Base-by-base conservation (phyloP, 768 basidiomycete species). In the Brasilioporus rufonigricans region DNA sequence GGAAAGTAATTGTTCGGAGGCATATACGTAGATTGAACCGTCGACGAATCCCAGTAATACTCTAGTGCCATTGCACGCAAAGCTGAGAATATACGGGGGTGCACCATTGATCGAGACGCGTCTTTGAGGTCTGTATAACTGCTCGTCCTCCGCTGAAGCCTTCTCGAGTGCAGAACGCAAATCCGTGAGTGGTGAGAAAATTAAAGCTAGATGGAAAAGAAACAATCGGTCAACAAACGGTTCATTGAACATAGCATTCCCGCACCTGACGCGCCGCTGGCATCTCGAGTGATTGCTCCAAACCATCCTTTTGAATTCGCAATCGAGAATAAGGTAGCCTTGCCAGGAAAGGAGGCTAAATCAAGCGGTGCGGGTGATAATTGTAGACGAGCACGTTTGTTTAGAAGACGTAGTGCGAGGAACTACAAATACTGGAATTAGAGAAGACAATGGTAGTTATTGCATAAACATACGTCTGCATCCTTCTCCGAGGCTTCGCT, bases 221-320 rank as follows among this genome's bases (percentile, higher is more conserved):
- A 44, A 31, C 5, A 6, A 24, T 48, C 3, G 4, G 5, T 48
- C 3, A 36, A 45, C 9, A 11, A 21, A 21, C 39, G 8, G 27
- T 36, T 40, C 5, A 32, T 48, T 49, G 46, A 41, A 47, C 23
- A 41, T 35, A 50, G 45, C 12, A 11, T 49, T 9, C 32, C 58
- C 76, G 41, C 52, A 82, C 82, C 71, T 53, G 73, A 74, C 54
- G 69, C 60, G 48, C 71, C 60, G 61, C 66, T 43, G 45, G 58
- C 49, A 46, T 72, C 71, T 36, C 72, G 69, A 41, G 70, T 76
- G 11, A 82, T 78, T 31, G 87, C 86, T 44, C 81, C 85, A 68
- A 91, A 91, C 83, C 84, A 91, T 27, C 82, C 85, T 58, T 74
- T 79, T 13, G 74, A 70, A 63, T 85, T 87, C 3, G 84, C 77